Base-by-base conservation (phyloP, 2,329 filamentous ascomycete species). In the Diaporthe humulicola region DNA sequence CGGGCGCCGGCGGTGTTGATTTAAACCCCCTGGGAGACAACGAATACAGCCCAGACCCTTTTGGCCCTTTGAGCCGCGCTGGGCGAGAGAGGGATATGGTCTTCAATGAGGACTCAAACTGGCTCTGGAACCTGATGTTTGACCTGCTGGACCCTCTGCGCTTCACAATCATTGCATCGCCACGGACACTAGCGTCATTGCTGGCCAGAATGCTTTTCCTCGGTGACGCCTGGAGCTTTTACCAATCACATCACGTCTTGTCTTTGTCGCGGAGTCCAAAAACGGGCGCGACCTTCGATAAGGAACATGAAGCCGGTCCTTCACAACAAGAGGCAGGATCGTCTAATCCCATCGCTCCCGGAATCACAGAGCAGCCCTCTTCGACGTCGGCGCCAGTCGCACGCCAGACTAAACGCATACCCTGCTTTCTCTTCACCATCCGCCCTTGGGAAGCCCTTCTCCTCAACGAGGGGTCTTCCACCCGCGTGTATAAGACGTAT, bases 391-490 rank as follows among this genome's bases (percentile, higher is more conserved):
- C 57, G 1, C 61, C 3, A 28, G 74, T 10, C 58, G 58, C 74
- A 42, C 60, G 60, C 12, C 76, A 28, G 17, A 17, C 66, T 50
- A 74, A 70, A 8, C 70, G 78, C 28, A 77, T 79, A 0, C 79
- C 82, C 2, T 84, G 81, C 76, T 81, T 80, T 15, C 82, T 95
- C 0, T 88, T 94, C 58, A 87, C 87, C 36, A 84, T 89, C n/a
- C 87, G 89, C 1, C 88, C 89, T 2, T 96, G 94, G 94, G 87
- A 86, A 0, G 87, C 89, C 25, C 79, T 95, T 0, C 85, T 89
- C 2, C 89, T 95, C 77, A 96, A 96, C 80, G 94, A 96, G 83
- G 93, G 93, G 12, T 94, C 93, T 0, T 94, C 91, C 6, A 88
- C 93, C n/a, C 88, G 88, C 74, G 92, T 91, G 8, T 96, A 94